Evolutionary conservation across 1,284 basidiomycete genomes (phyloP).

Genomic region (Apiotrichum mycotoxinovorans): DNA sequence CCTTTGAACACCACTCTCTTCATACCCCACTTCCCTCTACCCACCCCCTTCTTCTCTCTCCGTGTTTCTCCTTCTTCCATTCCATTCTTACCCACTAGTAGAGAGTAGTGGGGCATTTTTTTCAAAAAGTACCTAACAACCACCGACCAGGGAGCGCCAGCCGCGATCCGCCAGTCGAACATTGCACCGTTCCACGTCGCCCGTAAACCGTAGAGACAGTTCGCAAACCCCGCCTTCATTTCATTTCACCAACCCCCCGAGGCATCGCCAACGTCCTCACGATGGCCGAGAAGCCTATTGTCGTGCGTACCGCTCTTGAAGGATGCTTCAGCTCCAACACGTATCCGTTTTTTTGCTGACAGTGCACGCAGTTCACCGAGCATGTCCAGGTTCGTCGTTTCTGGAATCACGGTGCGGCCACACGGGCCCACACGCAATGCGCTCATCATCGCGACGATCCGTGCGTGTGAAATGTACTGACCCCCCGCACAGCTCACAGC

Average conservation of each 20-base stretch:
- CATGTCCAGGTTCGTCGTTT: conserved; percentile 49
- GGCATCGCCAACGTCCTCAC: conserved; percentile 12
- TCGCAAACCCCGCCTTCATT: background rate
- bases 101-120: background rate
- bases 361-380: conserved; percentile 51
- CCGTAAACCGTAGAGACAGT: too few species aligned
- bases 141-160: background rate
- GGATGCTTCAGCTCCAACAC: too few species aligned
- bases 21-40: background rate
- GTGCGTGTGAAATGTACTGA: background rate
- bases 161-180: background rate
- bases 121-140: background rate
- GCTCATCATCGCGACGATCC: background rate
- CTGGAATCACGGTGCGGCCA: too few species aligned
- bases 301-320: conserved; percentile 26
- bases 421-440: too few species aligned
- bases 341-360: conserved; percentile 6
- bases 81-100: background rate
- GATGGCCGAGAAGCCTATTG: conserved; percentile 50
- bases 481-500: conserved; percentile 72
- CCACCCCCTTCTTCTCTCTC: background rate
- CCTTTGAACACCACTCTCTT: background rate
- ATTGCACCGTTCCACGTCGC: too few species aligned
- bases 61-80: background rate
- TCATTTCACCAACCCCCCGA: background rate